A percentile compares a stretch with the other conserved stretches of the same genome.
phyloP scores from a whole-genome alignment of 306 rosid genomes.

The Inga laurina region DNA sequence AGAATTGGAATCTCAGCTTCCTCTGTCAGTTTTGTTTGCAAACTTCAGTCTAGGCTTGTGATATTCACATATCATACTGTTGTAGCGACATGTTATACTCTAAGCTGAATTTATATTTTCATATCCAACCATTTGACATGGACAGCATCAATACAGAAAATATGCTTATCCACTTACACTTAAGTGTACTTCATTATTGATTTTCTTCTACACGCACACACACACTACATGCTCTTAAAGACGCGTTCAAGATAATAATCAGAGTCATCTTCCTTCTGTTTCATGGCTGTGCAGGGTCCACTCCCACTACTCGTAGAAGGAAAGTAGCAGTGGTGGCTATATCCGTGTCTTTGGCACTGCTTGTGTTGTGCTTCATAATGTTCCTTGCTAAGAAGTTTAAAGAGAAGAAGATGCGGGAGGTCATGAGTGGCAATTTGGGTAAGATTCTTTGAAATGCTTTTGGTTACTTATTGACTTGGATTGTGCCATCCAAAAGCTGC shows the following conservation, averaged over 20 bases:
- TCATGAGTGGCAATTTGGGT: neutral
- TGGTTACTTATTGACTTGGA: neutral
- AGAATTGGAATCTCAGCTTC: neutral
- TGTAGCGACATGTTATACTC: too few species aligned
- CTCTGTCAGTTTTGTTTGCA: neutral
- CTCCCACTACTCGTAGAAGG: neutral
- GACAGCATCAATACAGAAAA: neutral
- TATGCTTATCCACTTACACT: neutral
- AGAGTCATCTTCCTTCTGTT: neutral
- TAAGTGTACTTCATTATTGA: neutral
- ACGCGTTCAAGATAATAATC: neutral
- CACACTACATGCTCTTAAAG: neutral
- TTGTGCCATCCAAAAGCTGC: neutral
- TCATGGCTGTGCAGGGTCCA: slow-evolving; percentile 25
- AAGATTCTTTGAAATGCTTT: neutral
- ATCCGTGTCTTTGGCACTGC: slow-evolving; percentile 5
- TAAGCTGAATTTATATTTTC: neutral
- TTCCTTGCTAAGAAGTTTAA: slow-evolving; percentile 28
- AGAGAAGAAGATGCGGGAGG: neutral
- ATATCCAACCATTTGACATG: neutral
- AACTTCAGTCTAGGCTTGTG: neutral
- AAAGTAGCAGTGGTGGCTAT: slow-evolving; percentile 21
- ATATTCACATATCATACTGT: neutral
- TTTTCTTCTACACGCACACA: neutral
- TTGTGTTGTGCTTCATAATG: slow-evolving; percentile 22